Evolutionary conservation across 192 early-diverging fungal species (phyloP).

Genomic region (Coemansia guatemalensis): DNA sequence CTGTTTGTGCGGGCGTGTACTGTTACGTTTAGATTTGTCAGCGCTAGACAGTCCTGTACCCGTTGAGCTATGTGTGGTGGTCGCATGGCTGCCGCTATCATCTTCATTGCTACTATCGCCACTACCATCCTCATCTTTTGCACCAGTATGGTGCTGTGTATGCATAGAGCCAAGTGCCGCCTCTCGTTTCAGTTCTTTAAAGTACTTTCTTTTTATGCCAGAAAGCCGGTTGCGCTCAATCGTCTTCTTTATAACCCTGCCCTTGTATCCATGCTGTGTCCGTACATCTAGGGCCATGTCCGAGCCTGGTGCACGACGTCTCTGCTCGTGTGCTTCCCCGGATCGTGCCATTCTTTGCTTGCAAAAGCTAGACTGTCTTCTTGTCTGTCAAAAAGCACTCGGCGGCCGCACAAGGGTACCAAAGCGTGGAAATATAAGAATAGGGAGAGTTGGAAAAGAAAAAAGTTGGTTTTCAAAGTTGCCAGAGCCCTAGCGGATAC

Average conservation of each 20-base stretch:
- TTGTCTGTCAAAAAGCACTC: too few species aligned
- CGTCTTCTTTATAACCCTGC: slow-evolving; percentile 41
- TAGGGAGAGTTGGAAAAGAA: slow-evolving; percentile 3
- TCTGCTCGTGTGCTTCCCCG: slow-evolving; percentile 3
- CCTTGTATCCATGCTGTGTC: slow-evolving; percentile 33
- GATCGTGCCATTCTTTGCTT: slow-evolving; percentile 4
- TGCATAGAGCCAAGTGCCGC: background rate
- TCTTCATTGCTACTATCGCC: background rate
- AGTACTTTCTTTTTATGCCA: slow-evolving; percentile 44
- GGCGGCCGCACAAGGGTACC: too few species aligned
- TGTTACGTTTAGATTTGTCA: background rate
- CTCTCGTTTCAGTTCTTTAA: slow-evolving; percentile 34
- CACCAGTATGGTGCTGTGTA: background rate
- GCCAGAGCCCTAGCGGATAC: too few species aligned
- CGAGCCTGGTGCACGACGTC: slow-evolving; percentile 26
- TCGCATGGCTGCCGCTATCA: background rate
- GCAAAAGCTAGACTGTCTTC: background rate
- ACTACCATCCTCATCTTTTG: slow-evolving; percentile 1
- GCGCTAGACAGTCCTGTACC: background rate
- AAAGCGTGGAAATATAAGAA: background rate
- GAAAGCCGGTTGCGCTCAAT: slow-evolving; percentile 49
- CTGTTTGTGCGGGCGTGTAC: slow-evolving; percentile 14
- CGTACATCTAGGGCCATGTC: slow-evolving; percentile 27
- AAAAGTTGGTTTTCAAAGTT: background rate
- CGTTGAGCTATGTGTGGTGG: too few species aligned